Base-by-base conservation (phyloP, 176 grass and related monocot species). In the Poa pratensis region DNA sequence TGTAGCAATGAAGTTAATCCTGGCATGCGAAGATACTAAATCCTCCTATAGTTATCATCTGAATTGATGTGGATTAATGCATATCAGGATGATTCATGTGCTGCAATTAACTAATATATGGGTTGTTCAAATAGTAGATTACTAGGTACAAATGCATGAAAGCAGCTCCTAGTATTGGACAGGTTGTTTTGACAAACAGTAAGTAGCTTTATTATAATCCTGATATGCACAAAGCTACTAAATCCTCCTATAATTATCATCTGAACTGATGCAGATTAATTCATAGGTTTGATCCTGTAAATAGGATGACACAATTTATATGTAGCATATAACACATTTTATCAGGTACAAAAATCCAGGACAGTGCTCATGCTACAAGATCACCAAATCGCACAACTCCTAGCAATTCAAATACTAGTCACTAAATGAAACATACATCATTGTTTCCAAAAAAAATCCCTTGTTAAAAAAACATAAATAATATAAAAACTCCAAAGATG, bases 241-340 rank as follows among this genome's bases (percentile, higher is more conserved):
- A 70, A 59, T 87, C 7, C 1, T 5, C 24, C 20, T 68, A 37
- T 42, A 82, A 9, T 40, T 69, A 57, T 55, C 66, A 79, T 72
- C 1, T n/a, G 58, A 42, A n/a, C 6, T 5, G 54, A 69, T 42
- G 65, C n/a, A 19, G 27, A 77, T 12, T 34, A 30, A 32, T 24
- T 22, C 4, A 67, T 55, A 30, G 17, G 32, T 30, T 75, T 9
- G 15, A 4, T 20, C n/a, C 15, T 40, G 16, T 55, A 39, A 81
- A 75, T n/a, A 1, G 15, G 30, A 43, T 45, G 58, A 3, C 27
- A 69, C 48, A 76, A 18, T 45, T 85, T 28, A 80, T 55, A 72
- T 60, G 26, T 27, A 20, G 24, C 40, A 80, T 26, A 42, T 13
- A 16, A 57, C 18, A 37, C 42, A 63, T 71, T 22, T 24, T 39